Conservation (phyloP, 2,329 filamentous ascomycete species). For the Penicillium verrucosum region DNA sequence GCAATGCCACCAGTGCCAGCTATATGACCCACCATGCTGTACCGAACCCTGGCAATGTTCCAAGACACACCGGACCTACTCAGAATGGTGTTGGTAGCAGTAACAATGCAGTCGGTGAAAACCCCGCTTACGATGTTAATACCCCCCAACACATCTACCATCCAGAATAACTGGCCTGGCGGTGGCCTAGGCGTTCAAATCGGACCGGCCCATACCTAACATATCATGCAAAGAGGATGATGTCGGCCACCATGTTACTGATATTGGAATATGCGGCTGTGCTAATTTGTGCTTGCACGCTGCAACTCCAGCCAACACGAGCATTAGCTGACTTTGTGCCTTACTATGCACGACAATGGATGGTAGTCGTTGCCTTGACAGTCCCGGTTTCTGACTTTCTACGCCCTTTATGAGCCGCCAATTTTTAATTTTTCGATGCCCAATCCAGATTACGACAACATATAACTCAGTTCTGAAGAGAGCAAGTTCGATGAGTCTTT, state of each 20-base stretch:
- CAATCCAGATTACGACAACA: neutral
- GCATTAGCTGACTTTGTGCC: neutral
- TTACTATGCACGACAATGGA: neutral
- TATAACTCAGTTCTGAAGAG: neutral
- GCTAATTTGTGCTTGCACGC: neutral
- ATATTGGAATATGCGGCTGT: neutral
- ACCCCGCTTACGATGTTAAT: constrained; percentile 24
- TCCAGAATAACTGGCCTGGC: constrained; percentile 29
- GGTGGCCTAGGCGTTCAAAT: constrained; percentile 30
- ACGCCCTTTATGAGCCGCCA: neutral
- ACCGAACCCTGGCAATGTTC: constrained; percentile 17
- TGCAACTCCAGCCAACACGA: neutral
- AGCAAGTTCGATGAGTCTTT: neutral
- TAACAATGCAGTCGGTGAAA: constrained; percentile 18
- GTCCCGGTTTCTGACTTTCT: neutral
- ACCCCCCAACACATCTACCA: constrained; percentile 24
- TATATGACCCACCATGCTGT: constrained; percentile 29
- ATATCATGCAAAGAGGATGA: neutral
- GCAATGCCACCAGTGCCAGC: constrained; percentile 31
- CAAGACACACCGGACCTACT: constrained; percentile 19
- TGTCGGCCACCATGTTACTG: neutral
- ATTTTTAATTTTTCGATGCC: neutral
- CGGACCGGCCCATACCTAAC: constrained; percentile 20
- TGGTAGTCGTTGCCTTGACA: neutral
- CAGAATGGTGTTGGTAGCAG: constrained; percentile 19